phyloP scores from a whole-genome alignment of 306 rosid genomes.

The Pachyrhizus erosus region DNA sequence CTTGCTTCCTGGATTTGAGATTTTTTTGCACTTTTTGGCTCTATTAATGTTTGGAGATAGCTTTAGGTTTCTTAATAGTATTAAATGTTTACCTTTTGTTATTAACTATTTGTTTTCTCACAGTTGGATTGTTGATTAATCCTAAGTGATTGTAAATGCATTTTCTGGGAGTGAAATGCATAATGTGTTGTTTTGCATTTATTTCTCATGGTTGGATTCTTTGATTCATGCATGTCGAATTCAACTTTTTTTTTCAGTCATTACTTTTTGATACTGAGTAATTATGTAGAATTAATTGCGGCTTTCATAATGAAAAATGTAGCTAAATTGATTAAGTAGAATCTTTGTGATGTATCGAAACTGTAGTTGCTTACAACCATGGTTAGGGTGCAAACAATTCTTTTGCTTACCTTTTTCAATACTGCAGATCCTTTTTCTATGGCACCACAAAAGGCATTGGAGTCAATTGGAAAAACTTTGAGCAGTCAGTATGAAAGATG shows the following conservation, averaged over 20 bases:
- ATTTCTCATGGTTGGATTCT: slow-evolving; percentile 14
- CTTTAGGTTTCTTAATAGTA: background rate
- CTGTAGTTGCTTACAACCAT: background rate
- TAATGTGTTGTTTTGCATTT: background rate
- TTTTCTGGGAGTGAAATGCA: slow-evolving; percentile 3
- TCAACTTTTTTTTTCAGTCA: background rate
- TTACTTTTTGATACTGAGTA: slow-evolving; percentile 12
- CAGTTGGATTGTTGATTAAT: slow-evolving; percentile 28
- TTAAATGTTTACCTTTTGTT: background rate
- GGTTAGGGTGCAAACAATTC: background rate
- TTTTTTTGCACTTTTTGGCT: slow-evolving; percentile 35
- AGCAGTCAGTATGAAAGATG: slow-evolving; percentile 94
- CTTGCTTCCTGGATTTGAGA: slow-evolving; percentile 23
- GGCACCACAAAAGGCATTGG: slow-evolving; percentile 96
- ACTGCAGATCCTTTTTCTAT: slow-evolving; percentile 91
- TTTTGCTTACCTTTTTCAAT: slow-evolving; percentile 34
- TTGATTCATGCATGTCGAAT: background rate
- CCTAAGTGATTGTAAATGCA: slow-evolving; percentile 15
- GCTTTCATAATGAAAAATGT: slow-evolving; percentile 18
- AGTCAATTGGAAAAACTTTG: slow-evolving; percentile 87
- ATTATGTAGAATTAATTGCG: background rate
- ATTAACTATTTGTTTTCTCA: slow-evolving; percentile 23
- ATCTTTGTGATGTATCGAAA: slow-evolving; percentile 7
- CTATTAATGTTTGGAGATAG: slow-evolving; percentile 22
- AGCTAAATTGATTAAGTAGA: slow-evolving; percentile 26